These are phyloP conservation scores for Cladosporium colombiae DNA, from an alignment of 2,329 filamentous ascomycete genomes.

Conservation along the genomic window DNA sequence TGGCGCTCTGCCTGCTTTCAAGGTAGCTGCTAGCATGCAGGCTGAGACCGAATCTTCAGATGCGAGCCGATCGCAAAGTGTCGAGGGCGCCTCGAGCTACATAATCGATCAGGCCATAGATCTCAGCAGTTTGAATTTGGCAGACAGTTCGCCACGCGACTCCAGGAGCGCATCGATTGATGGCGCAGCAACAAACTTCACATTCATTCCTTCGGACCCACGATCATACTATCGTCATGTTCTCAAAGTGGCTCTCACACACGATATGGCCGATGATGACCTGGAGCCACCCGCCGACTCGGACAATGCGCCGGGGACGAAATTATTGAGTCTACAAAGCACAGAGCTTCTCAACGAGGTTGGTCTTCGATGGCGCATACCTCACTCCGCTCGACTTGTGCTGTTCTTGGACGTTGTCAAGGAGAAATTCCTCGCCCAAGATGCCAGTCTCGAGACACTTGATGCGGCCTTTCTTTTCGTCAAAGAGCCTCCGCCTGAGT, in stretches of 20 bases:
- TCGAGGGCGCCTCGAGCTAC: constrained; percentile 49
- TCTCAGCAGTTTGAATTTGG: constrained; percentile 65
- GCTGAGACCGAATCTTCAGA: constrained; percentile 43
- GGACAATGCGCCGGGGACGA: constrained; percentile 52
- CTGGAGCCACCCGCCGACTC: constrained; percentile 52
- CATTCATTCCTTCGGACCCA: constrained; percentile 84
- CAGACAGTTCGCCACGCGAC: constrained; percentile 47
- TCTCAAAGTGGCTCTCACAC: constrained; percentile 70
- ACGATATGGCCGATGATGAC: constrained; percentile 59
- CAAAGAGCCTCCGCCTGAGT: constrained; percentile 66
- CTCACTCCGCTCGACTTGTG: constrained; percentile 76
- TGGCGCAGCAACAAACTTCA: constrained; percentile 58
- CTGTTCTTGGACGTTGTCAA: constrained; percentile 81
- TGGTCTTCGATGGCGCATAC: constrained; percentile 84
- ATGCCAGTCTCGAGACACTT: constrained; percentile 77
- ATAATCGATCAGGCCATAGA: constrained; percentile 68
- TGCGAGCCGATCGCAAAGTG: constrained; percentile 48
- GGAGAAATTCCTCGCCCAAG: constrained; percentile 81
- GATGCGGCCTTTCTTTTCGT: constrained; percentile 80
- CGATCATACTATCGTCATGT: constrained; percentile 82
- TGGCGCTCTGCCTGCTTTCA: constrained; percentile 28
- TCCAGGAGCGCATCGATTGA: constrained; percentile 32
- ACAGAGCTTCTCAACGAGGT: constrained; percentile 83
- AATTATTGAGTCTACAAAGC: constrained; percentile 71
- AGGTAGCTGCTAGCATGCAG: constrained; percentile 26